Percentiles rank a stretch among this genome's conserved stretches.
Evolutionary conservation across 2,329 filamentous ascomycete genomes (phyloP).

Genomic region (Rhytidhysteron rufulum): DNA sequence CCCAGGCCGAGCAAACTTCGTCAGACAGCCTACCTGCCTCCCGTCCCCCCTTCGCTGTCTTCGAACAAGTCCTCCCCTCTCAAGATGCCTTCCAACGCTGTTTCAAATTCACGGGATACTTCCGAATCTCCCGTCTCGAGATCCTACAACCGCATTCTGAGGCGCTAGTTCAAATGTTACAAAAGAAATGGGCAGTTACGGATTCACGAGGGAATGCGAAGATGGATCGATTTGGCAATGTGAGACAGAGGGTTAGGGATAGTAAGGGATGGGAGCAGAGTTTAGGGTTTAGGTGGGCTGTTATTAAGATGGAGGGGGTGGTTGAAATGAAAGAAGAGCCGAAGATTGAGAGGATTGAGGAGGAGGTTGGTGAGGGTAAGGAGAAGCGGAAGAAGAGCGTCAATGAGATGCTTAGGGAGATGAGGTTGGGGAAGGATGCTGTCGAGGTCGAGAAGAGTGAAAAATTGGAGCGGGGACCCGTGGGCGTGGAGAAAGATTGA

Average conservation of each 20-base stretch:
- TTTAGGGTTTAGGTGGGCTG: conserved; percentile 22
- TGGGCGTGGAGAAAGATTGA: background rate
- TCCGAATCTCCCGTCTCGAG: conserved; percentile 14
- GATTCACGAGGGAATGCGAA: too few species aligned
- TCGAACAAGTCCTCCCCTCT: conserved; percentile 16
- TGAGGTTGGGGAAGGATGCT: conserved; percentile 11
- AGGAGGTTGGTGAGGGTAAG: background rate
- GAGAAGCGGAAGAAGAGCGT: conserved; percentile 15
- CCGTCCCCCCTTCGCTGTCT: conserved; percentile 15
- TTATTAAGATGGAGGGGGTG: conserved; percentile 22
- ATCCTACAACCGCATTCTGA: conserved; percentile 17
- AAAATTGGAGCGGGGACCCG: background rate
- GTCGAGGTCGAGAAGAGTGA: background rate
- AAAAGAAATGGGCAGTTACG: conserved; percentile 22
- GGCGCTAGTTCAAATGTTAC: conserved; percentile 21
- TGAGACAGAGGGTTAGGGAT: conserved; percentile 11
- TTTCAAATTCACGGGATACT: conserved; percentile 21
- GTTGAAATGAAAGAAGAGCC: conserved; percentile 17
- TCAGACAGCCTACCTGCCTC: background rate
- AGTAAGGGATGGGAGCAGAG: conserved; percentile 17
- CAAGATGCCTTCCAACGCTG: background rate
- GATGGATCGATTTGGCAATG: conserved; percentile 10
- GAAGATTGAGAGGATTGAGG: conserved; percentile 12
- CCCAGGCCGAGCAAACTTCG: background rate
- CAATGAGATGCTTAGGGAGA: conserved; percentile 22